A percentile compares a stretch with the other conserved stretches of the same genome.
Evolutionary conservation across 805 yeast species (phyloP).

Genomic region (Sugiyamaella qingdaonensis): DNA sequence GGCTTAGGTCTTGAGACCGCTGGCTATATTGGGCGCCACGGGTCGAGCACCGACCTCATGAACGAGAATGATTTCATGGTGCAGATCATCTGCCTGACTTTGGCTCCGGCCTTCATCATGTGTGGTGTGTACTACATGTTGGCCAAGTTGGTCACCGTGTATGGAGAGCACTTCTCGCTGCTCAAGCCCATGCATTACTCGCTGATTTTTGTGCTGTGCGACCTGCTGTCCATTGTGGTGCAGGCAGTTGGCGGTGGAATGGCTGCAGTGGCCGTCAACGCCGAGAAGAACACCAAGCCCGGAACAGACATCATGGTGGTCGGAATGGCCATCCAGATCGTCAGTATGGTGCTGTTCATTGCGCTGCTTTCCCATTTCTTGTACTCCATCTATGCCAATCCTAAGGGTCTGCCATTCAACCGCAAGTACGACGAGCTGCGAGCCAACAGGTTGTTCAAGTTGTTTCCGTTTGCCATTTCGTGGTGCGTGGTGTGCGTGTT

Average conservation of each 20-base stretch:
- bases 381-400: slow-evolving; percentile 2
- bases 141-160: slow-evolving; percentile 61
- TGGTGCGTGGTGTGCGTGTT: slow-evolving; percentile 31
- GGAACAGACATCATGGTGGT: slow-evolving; percentile 74
- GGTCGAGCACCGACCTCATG: slow-evolving; percentile 38
- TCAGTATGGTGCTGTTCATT: slow-evolving; percentile 60
- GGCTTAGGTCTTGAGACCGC: slow-evolving; percentile 58
- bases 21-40: slow-evolving; percentile 62
- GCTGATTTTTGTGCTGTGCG: slow-evolving; percentile 61
- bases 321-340: slow-evolving; percentile 74
- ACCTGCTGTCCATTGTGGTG: slow-evolving; percentile 55
- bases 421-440: slow-evolving; percentile 18
- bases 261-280: slow-evolving; percentile 47
- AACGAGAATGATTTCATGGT: slow-evolving; percentile 45
- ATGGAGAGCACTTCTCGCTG: slow-evolving; percentile 51
- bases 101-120: slow-evolving; percentile 82
- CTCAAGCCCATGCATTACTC: slow-evolving; percentile 58
- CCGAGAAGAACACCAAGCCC: slow-evolving; percentile 28
- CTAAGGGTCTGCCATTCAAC: not conserved
- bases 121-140: slow-evolving; percentile 74
- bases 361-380: slow-evolving; percentile 46
- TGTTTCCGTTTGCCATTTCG: slow-evolving; percentile 17
- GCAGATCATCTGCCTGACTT: slow-evolving; percentile 64
- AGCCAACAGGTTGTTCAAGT: slow-evolving; percentile 1
- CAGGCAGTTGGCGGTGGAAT: slow-evolving; percentile 79